Evolutionary conservation across 2,329 filamentous ascomycete species (phyloP), one percentile per base, ranked within the genome.

Genomic region (Talaromyces islandicus): DNA sequence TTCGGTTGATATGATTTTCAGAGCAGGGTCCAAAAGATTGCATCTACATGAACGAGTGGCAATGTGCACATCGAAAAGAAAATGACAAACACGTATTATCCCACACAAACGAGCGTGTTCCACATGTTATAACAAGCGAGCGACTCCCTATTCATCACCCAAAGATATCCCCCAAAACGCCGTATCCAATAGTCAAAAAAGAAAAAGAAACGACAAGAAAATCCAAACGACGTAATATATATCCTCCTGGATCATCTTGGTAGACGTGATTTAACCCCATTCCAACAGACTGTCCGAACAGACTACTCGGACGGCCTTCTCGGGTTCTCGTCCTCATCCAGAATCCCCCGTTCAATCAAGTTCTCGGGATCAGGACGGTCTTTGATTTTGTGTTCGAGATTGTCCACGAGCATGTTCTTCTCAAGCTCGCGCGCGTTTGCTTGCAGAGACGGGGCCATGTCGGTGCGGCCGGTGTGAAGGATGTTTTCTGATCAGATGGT

Each of bases 371-470:
- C 81, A 1, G 92, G 92, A 21, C 92, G 84, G 68, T 88, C 83
- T 69, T 88, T 84, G 64, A 97, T 86, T 74, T 92, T 92, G 70
- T 95, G 91, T 75, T 96, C 94, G 63, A 97, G 82, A 59, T 83
- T 88, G 74, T 96, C 90, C 62, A 87, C 89, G 14, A 89, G 85
- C 92, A 97, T 96, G 74, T 91, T 88, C 73, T 88, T 91, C 75
- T 92, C 86, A 48, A 97, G 86, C 79, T 96, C 90, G 70, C 85
- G 88, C 75, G 94, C 91, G 63, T 91, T 86, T 59, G 88, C 91
- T 71, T 88, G 87, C 58, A 97, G 80, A 2, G 88, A 84, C 0
- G 92, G 92, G 0, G 92, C 91, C 19, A 89, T 91, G 56, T 76
- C 88, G 32, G 89, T 89, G 54, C 57, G 57, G 59, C 87, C 85